These are phyloP conservation scores for Vigna angularis DNA, from an alignment of 306 rosid genomes.

Conservation along the genomic window DNA sequence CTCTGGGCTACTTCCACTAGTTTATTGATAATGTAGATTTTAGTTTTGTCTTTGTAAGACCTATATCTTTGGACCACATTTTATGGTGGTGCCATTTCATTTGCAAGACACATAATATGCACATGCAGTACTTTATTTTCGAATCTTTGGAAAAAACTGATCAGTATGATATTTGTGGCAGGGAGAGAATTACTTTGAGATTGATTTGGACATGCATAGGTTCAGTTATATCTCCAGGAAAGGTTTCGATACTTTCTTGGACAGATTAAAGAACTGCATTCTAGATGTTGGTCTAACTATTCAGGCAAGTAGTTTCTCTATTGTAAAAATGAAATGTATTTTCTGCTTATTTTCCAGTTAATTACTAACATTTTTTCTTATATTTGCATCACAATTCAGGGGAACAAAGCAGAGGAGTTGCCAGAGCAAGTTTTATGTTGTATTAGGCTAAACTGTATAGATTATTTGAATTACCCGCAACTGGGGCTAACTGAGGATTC, in stretches of 20 bases:
- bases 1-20: slow-evolving; percentile 9
- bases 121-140: neutral
- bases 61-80: slow-evolving; percentile 24
- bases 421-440: slow-evolving; percentile 85
- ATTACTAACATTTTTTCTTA: neutral
- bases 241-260: slow-evolving; percentile 80
- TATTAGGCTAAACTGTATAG: slow-evolving; percentile 70
- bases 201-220: slow-evolving; percentile 87
- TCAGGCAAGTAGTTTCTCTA: slow-evolving; percentile 58
- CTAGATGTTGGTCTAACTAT: slow-evolving; percentile 85
- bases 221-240: slow-evolving; percentile 85
- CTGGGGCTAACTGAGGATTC: slow-evolving; percentile 55
- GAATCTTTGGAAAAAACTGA: slow-evolving; percentile 9
- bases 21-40: slow-evolving; percentile 1
- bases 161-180: slow-evolving; percentile 31
- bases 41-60: neutral
- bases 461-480: slow-evolving; percentile 69
- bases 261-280: slow-evolving; percentile 68
- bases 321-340: slow-evolving; percentile 8
- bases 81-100: slow-evolving; percentile 18
- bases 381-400: slow-evolving; percentile 54
- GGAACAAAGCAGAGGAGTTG: slow-evolving; percentile 77
- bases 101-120: slow-evolving; percentile 17
- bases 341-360: neutral
- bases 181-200: slow-evolving; percentile 87